Evolutionary conservation across 1,139 yeast genomes (phyloP).

Genomic region (Saccharomycopsis crataegensis): DNA sequence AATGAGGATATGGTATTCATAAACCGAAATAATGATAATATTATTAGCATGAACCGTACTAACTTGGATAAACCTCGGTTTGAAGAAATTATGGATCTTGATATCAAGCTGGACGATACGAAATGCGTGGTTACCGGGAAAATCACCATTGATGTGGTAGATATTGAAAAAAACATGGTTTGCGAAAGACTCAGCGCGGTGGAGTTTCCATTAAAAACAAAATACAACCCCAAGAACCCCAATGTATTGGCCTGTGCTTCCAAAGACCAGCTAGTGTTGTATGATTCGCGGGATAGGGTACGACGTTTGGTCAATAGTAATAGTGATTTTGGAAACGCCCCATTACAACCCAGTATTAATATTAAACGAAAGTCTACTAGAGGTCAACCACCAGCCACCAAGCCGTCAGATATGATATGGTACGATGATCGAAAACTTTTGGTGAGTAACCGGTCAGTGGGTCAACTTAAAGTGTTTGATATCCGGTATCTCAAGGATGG

Average conservation of each 20-base stretch:
- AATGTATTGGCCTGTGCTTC: constrained; percentile 1
- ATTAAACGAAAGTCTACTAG: background rate
- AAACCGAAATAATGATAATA: too few relatives aligned
- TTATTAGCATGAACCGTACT: too few relatives aligned
- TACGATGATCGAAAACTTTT: background rate
- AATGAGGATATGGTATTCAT: too few relatives aligned
- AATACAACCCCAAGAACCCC: background rate
- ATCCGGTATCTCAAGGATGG: constrained; percentile 1
- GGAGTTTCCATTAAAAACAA: background rate
- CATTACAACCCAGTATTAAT: background rate
- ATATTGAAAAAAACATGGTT: background rate
- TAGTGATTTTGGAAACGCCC: background rate
- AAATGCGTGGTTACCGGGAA: background rate
- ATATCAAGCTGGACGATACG: constrained; percentile 28
- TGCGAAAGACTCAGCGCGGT: background rate
- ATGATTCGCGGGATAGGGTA: constrained; percentile 2
- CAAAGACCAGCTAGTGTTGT: constrained; percentile 3
- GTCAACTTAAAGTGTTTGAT: constrained; percentile 4
- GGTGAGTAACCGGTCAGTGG: constrained; percentile 2
- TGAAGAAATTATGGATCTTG: constrained; percentile 82
- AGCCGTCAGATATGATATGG: constrained; percentile 13
- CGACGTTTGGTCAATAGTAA: background rate
- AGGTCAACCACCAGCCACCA: background rate
- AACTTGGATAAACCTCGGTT: constrained; percentile 22
- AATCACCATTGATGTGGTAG: background rate